phyloP scores from a whole-genome alignment of 163 green algal genomes.

The Chlamydomonas reinhardtii region DNA sequence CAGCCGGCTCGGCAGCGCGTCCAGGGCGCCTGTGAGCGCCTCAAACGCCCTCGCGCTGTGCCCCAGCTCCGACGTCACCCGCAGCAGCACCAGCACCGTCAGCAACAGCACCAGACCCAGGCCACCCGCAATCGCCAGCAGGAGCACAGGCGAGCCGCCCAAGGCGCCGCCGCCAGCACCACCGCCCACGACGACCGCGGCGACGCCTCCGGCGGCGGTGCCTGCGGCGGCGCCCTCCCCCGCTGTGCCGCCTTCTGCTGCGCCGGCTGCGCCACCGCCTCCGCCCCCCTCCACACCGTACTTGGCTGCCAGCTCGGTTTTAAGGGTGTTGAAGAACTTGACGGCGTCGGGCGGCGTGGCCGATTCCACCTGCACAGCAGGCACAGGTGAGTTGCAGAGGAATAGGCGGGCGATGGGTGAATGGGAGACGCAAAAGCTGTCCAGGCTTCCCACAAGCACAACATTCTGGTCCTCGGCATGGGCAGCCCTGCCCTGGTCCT shows the following conservation, averaged over 20 bases:
- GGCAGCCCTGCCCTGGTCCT: too few species aligned
- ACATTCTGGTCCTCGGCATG: too few species aligned
- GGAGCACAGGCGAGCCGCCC: background rate
- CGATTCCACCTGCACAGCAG: background rate
- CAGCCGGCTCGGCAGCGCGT: background rate
- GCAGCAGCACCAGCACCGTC: background rate
- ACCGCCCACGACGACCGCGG: background rate
- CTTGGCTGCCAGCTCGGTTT: background rate
- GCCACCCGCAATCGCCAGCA: background rate
- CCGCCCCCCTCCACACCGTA: background rate
- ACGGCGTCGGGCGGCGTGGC: constrained; percentile 8
- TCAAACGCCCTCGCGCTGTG: background rate
- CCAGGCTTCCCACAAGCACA: too few species aligned
- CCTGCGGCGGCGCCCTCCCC: background rate
- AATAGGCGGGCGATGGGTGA: too few species aligned
- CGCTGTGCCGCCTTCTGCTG: background rate
- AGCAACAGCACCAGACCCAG: constrained; percentile 1
- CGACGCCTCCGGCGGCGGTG: background rate
- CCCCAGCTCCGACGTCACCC: background rate
- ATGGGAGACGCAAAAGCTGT: too few species aligned
- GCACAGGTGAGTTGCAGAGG: too few species aligned
- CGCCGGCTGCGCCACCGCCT: background rate
- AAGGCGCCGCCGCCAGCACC: background rate
- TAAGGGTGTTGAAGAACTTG: constrained; percentile 10
- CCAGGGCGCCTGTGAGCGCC: background rate